These are phyloP conservation scores for Thymus quinquecostatus DNA, from an alignment of 257 asterid genomes.

Conservation along the genomic window DNA sequence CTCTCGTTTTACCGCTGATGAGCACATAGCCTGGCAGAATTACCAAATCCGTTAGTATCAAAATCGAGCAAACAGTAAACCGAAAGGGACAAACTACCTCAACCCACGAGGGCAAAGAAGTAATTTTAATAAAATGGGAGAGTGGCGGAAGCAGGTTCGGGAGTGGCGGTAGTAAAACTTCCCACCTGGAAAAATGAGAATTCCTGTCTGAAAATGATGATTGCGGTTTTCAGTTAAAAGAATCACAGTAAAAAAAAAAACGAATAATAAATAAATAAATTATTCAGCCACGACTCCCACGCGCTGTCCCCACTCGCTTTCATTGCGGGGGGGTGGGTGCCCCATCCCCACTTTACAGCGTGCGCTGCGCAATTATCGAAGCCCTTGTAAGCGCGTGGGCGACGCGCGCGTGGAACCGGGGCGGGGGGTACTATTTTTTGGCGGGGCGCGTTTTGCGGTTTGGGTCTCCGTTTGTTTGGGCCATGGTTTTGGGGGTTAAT, in stretches of 20 bases:
- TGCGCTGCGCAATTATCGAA: constrained; percentile 42
- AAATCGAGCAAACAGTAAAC: not conserved
- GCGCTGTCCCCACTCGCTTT: constrained; percentile 68
- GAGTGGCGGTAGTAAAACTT: constrained; percentile 22
- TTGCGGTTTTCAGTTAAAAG: constrained; percentile 31
- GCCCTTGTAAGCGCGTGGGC: constrained; percentile 48
- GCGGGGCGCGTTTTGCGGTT: constrained; percentile 47
- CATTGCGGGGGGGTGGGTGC: constrained; percentile 25
- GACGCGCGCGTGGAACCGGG: constrained; percentile 35
- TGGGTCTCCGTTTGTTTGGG: constrained; percentile 14
- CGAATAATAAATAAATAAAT: not conserved
- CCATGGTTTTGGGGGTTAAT: constrained; percentile 23
- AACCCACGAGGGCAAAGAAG: not conserved
- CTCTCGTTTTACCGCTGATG: not conserved
- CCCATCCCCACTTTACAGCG: constrained; percentile 32
- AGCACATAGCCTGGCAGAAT: not conserved
- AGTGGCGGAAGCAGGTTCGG: constrained; percentile 24
- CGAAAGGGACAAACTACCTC: not conserved
- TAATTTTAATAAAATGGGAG: not conserved
- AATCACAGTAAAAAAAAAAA: too few relatives aligned
- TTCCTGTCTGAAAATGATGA: constrained; percentile 34
- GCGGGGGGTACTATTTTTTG: constrained; percentile 3
- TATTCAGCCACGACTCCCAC: constrained; percentile 40
- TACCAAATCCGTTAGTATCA: not conserved
- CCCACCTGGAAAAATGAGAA: constrained; percentile 26